Evolutionary conservation across 208 protist genomes (phyloP).

Genomic region (Vickermania spadyakhi): DNA sequence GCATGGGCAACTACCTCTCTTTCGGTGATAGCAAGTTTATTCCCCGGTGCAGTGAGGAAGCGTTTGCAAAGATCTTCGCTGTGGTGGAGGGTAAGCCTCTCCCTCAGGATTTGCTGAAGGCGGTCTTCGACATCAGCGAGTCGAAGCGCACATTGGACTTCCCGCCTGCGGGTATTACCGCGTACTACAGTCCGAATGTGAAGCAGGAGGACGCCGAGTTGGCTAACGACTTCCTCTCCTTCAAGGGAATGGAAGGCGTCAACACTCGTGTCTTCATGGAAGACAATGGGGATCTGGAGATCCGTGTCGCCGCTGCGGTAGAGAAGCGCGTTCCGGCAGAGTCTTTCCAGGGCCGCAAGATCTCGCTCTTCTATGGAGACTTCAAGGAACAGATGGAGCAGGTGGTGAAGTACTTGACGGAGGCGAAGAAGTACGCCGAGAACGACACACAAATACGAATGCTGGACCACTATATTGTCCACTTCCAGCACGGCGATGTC

Average conservation of each 20-base stretch:
- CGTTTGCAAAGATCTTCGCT: constrained; percentile 40
- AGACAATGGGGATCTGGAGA: constrained; percentile 24
- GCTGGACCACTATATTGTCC: constrained; percentile 81
- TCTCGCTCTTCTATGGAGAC: constrained; percentile 77
- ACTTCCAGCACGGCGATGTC: constrained; percentile 74
- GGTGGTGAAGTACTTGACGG: constrained; percentile 42
- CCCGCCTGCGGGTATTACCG: constrained; percentile 53
- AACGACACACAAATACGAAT: constrained; percentile 81
- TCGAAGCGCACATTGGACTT: constrained; percentile 52
- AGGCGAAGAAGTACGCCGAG: constrained; percentile 45
- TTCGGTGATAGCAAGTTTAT: constrained; percentile 94
- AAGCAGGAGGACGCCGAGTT: constrained; percentile 55
- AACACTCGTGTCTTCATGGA: constrained; percentile 83
- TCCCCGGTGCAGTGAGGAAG: constrained; percentile 37
- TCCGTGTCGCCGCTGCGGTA: constrained; percentile 38
- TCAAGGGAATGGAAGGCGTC: constrained; percentile 36
- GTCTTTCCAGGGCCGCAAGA: constrained; percentile 29
- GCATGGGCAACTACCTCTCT: constrained; percentile 90
- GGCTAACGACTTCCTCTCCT: constrained; percentile 69
- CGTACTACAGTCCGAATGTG: constrained; percentile 80
- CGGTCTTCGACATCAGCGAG: constrained; percentile 49
- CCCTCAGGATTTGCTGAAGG: constrained; percentile 29
- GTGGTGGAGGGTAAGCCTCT: constrained; percentile 3
- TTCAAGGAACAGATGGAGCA: constrained; percentile 42
- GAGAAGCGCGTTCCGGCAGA: constrained; percentile 26